Base-by-base conservation (phyloP, 805 yeast genomes). In the Kuraishia borneana region DNA sequence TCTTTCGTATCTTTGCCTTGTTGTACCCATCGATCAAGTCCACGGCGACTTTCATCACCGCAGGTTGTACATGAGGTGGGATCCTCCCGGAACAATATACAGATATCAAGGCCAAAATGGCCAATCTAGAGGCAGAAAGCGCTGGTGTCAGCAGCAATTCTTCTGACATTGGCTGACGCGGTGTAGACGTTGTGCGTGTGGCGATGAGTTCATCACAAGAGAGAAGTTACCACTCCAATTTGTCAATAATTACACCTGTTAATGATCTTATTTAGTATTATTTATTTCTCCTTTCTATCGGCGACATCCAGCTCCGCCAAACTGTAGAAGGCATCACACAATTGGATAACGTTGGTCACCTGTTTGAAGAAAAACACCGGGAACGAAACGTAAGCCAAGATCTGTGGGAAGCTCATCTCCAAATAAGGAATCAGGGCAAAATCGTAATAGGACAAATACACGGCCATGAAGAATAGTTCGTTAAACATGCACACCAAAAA, bases 341-440 rank as follows among this genome's bases (percentile, higher is more conserved):
- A 60, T 61, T 92, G 99, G 40, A 92, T 73, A 16, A 84, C 76
- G 53, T 94, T 92, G 42, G 94, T 82, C 38, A 79, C 56, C 63
- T 92, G 98, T 61, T 92, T 92, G 62, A 87, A 83, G 16, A 74
- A 53, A 84, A 95, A 92, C 36, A 88, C 68, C 21, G 99, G 99
- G 41, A 81, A 68, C 41, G 87, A 73, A 25, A 75, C 41, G 43
- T 69, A 61, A 12, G 70, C 70, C 23, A 59, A 42, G 30, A 54
- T 36, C 28, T 43, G 44, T 13, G 60, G 56, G 38, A 50, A 50
- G 41, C 43, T 51, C 39, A 35, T 45, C 39, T 54, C 53, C 18
- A 53, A 38, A 25, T 58, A 37, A 23, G 74, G 72, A 7, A 71
- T 56, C 13, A 60, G 41, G 30, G 50, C 43, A 34, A 58, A 58